Evolutionary conservation across 2,329 filamentous ascomycete genomes (phyloP).

Genomic region (Byssoonygena ceratinophila): DNA sequence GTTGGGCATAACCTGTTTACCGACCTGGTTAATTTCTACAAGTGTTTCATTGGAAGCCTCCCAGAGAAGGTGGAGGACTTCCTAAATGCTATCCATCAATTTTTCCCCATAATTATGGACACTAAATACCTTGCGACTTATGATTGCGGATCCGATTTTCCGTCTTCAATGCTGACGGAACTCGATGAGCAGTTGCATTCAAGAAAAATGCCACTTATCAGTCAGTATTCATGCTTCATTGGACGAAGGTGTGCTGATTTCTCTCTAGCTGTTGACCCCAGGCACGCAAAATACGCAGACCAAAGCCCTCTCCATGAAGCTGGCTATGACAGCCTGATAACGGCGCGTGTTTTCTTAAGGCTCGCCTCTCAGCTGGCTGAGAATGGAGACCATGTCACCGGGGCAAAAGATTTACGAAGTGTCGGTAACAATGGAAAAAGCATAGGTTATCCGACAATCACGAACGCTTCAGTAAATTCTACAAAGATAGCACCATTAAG

Average conservation of each 20-base stretch:
- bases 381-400: slow-evolving; percentile 16
- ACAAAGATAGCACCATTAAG: not conserved
- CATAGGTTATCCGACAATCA: not conserved
- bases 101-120: slow-evolving; percentile 50
- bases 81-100: slow-evolving; percentile 38
- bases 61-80: slow-evolving; percentile 49
- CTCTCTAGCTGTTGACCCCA: slow-evolving; percentile 24
- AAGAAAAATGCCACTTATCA: slow-evolving; percentile 24
- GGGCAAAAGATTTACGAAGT: not conserved
- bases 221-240: slow-evolving; percentile 23
- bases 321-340: slow-evolving; percentile 53
- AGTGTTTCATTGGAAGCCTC: slow-evolving; percentile 48
- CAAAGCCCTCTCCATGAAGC: slow-evolving; percentile 43
- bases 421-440: not conserved
- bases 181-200: slow-evolving; percentile 19
- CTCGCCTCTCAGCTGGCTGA: slow-evolving; percentile 44
- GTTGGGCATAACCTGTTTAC: slow-evolving; percentile 56
- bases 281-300: slow-evolving; percentile 25
- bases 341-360: slow-evolving; percentile 48
- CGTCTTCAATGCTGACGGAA: slow-evolving; percentile 9
- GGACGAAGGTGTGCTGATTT: too few species aligned
- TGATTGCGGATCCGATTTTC: slow-evolving; percentile 32
- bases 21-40: slow-evolving; percentile 52
- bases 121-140: slow-evolving; percentile 55
- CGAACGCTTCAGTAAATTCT: not conserved